Percentiles rank a stretch among this genome's conserved stretches.
Conservation (phyloP, 73 alveolate species). For the Tetrahymena elliotti region DNA sequence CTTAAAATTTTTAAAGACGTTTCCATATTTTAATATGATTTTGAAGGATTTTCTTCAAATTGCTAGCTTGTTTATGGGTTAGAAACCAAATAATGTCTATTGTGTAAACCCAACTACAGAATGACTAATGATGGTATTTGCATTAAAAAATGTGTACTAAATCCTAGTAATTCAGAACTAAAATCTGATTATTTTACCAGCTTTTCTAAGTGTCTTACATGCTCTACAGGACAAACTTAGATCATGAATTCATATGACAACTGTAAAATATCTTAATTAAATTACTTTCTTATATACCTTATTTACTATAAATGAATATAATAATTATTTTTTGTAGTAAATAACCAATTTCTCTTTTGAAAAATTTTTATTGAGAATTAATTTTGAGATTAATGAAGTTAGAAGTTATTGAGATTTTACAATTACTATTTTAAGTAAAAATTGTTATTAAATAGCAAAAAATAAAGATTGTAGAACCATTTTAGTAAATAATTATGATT, state of each 20-base stretch:
- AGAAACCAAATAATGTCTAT: not conserved
- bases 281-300: too few species aligned
- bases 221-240: not conserved
- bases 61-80: not conserved
- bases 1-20: not conserved
- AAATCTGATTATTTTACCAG: not conserved
- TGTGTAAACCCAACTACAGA: not conserved
- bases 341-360: too few species aligned
- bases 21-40: not conserved
- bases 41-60: not conserved
- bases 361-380: too few species aligned
- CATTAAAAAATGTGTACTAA: not conserved
- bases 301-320: too few species aligned
- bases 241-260: not conserved
- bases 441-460: too few species aligned
- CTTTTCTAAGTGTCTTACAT: not conserved
- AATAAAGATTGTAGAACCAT: too few species aligned
- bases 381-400: too few species aligned
- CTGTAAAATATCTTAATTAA: not conserved
- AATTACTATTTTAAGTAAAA: too few species aligned
- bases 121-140: not conserved
- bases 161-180: not conserved
- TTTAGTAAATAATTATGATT: too few species aligned
- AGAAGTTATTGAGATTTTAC: too few species aligned
- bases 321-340: too few species aligned